Percentiles rank a stretch among this genome's conserved stretches.
phyloP scores from a whole-genome alignment of 192 early-diverging fungal genomes.

The Coemansia javaensis region DNA sequence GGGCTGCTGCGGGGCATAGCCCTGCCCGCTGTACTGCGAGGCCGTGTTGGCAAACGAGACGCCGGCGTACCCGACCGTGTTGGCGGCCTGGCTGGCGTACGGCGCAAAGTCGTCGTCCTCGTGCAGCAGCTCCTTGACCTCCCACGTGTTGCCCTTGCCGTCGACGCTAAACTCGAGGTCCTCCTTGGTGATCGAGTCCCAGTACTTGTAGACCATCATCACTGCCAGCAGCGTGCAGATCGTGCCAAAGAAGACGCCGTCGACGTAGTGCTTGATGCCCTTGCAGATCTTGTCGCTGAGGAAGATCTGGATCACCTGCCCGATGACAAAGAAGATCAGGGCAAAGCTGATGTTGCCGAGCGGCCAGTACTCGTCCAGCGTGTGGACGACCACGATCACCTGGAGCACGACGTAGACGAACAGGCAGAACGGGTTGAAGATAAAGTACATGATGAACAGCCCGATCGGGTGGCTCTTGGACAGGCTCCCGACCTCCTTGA shows the following conservation, averaged over 20 bases:
- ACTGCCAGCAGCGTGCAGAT: conserved; percentile 86
- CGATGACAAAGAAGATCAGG: conserved; percentile 79
- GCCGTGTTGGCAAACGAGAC: conserved; percentile 49
- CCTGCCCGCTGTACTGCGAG: conserved; percentile 35
- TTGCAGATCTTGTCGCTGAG: conserved; percentile 81
- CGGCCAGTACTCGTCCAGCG: conserved; percentile 94
- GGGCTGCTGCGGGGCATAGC: conserved; percentile 19
- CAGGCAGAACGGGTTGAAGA: conserved; percentile 77
- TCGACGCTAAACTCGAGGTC: conserved; percentile 90
- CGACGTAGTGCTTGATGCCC: conserved; percentile 88
- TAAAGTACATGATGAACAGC: conserved; percentile 83
- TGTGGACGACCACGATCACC: conserved; percentile 90
- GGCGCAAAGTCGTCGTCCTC: conserved; percentile 51
- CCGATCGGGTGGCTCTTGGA: conserved; percentile 58
- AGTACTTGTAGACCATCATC: conserved; percentile 99
- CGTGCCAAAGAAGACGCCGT: conserved; percentile 95
- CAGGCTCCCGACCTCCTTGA: conserved; percentile 63
- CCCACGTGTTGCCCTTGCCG: conserved; percentile 73
- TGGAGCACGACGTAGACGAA: conserved; percentile 85
- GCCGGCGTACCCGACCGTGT: conserved; percentile 46
- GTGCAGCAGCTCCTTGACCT: conserved; percentile 67
- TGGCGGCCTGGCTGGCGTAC: conserved; percentile 44
- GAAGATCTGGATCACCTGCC: conserved; percentile 77
- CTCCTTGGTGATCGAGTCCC: conserved; percentile 98
- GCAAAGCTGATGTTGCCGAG: conserved; percentile 91